A percentile compares a stretch with the other conserved stretches of the same genome.
phyloP scores from a whole-genome alignment of 176 grass and related monocot species.

The Raddia guianensis region DNA sequence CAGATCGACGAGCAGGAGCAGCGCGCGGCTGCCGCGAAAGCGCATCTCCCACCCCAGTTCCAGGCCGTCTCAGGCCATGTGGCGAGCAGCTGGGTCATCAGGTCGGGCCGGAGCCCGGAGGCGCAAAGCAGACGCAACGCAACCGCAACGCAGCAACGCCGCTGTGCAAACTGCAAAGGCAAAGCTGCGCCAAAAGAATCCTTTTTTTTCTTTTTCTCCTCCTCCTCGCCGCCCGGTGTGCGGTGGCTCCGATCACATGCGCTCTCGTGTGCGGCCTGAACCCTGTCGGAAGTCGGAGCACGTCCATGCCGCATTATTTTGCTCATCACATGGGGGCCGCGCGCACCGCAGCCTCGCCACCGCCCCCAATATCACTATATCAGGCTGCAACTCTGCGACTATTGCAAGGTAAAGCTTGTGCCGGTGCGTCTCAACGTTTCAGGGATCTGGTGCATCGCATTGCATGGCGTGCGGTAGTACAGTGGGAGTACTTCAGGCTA shows the following conservation, averaged over 20 bases:
- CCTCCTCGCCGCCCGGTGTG: too few species aligned
- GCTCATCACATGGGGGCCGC: constrained; percentile 28
- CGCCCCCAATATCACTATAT: too few species aligned
- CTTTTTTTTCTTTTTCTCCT: not conserved
- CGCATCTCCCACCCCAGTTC: not conserved
- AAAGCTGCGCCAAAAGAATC: constrained; percentile 42
- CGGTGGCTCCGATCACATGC: constrained; percentile 21
- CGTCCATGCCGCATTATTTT: constrained; percentile 44
- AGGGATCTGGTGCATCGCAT: not conserved
- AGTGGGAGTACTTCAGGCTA: too few species aligned
- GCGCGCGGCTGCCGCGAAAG: not conserved
- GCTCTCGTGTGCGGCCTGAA: constrained; percentile 56
- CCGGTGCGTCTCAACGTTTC: not conserved
- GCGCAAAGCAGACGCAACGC: too few species aligned
- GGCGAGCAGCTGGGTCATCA: constrained; percentile 33
- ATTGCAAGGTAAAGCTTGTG: too few species aligned
- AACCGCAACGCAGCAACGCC: not conserved
- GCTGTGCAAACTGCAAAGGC: too few species aligned
- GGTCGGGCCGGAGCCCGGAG: too few species aligned
- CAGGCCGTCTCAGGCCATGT: constrained; percentile 21
- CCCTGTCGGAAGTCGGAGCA: constrained; percentile 44
- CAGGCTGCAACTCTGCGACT: too few species aligned
- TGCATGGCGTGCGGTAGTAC: too few species aligned
- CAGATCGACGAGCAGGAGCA: too few species aligned
- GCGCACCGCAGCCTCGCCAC: too few species aligned